A percentile compares a stretch with the other conserved stretches of the same genome.
Conservation (phyloP, 257 asterid species). For the Eucommia ulmoides region DNA sequence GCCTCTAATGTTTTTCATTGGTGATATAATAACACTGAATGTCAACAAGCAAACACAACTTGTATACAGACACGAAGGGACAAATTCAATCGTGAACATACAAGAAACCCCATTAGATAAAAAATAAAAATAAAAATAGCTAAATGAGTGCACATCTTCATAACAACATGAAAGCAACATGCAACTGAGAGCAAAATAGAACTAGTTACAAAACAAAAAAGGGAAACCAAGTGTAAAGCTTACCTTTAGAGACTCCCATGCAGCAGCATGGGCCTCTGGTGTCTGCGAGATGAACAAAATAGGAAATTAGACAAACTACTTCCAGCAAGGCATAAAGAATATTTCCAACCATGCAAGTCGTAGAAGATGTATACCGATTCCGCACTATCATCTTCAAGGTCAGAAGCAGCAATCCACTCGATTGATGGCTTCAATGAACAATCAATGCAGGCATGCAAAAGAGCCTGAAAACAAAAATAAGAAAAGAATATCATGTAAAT, state of each 20-base stretch:
- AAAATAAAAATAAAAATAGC: too few relatives aligned
- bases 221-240: conserved; percentile 2
- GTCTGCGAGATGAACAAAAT: conserved; percentile 34
- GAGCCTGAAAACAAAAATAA: conserved; percentile 50
- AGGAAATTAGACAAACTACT: conserved; percentile 11
- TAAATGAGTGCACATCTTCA: too few relatives aligned
- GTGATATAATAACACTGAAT: too few relatives aligned
- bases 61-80: too few relatives aligned
- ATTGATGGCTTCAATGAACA: conserved; percentile 74
- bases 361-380: conserved; percentile 27
- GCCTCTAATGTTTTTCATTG: too few relatives aligned
- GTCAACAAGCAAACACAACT: too few relatives aligned
- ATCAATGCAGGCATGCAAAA: conserved; percentile 85
- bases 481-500: conserved; percentile 4
- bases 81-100: too few relatives aligned
- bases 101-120: too few relatives aligned
- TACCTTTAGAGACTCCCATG: conserved; percentile 84
- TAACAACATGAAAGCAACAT: too few relatives aligned
- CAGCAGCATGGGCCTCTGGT: conserved; percentile 71
- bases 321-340: conserved; percentile 3
- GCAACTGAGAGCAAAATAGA: too few relatives aligned
- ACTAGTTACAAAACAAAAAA: too few relatives aligned
- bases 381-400: conserved; percentile 83
- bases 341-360: conserved; percentile 4
- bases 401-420: conserved; percentile 99